Evolutionary conservation across 768 basidiomycete genomes (phyloP).

Genomic region (Termitomyces sp.): DNA sequence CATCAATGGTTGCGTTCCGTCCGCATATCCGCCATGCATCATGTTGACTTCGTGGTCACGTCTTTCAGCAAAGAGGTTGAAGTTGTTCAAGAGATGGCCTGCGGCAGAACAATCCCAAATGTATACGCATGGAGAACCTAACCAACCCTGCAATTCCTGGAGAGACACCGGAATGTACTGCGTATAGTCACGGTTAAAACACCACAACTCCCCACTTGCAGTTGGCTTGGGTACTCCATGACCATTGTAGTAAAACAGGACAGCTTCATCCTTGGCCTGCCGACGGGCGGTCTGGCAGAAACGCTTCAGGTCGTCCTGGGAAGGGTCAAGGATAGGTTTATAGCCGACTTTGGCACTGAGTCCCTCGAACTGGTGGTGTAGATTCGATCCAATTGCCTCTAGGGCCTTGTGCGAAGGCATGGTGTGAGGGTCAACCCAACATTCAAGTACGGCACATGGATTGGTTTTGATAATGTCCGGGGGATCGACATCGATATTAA

Average conservation of each 20-base stretch:
- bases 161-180: slow-evolving; percentile 98
- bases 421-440: slow-evolving; percentile 95
- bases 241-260: slow-evolving; percentile 96
- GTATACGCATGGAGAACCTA: slow-evolving; percentile 93
- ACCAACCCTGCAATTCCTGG: slow-evolving; percentile 89
- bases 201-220: slow-evolving; percentile 94
- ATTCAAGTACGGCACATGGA: slow-evolving; percentile 91
- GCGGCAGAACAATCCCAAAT: slow-evolving; percentile 99
- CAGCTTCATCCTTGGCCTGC: slow-evolving; percentile 88
- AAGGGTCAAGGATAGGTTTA: slow-evolving; percentile 93
- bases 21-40: slow-evolving; percentile 52
- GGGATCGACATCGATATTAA: slow-evolving; percentile 97
- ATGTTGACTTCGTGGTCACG: slow-evolving; percentile 64
- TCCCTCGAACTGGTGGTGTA: slow-evolving; percentile 94
- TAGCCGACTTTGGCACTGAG: slow-evolving; percentile 92
- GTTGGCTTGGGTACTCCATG: slow-evolving; percentile 98
- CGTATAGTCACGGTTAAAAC: slow-evolving; percentile 95
- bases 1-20: slow-evolving; percentile 66
- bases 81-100: slow-evolving; percentile 88
- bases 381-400: slow-evolving; percentile 87
- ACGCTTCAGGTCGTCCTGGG: slow-evolving; percentile 87
- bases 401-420: slow-evolving; percentile 91
- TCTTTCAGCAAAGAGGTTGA: slow-evolving; percentile 72
- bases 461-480: slow-evolving; percentile 97
- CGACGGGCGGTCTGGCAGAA: slow-evolving; percentile 82